Conservation (phyloP, 2,329 filamentous ascomycete species). For the Colletotrichum neosansevieriae region DNA sequence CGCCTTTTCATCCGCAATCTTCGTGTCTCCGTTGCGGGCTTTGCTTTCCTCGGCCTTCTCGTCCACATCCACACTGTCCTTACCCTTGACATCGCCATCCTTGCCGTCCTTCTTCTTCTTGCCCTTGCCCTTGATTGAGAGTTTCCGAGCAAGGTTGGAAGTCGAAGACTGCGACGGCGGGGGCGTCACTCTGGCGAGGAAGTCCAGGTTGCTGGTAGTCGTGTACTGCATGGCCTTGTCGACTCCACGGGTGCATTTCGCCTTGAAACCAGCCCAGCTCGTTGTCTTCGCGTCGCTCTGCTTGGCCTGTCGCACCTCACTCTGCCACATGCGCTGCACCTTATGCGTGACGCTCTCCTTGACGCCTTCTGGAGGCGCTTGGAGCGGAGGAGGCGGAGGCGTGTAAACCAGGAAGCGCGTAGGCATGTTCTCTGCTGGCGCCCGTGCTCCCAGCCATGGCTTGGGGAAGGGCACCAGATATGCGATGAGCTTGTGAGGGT, state of each 20-base stretch:
- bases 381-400: slow-evolving; percentile 33
- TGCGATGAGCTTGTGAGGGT: slow-evolving; percentile 37
- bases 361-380: slow-evolving; percentile 34
- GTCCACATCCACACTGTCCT: slow-evolving; percentile 1
- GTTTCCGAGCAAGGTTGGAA: slow-evolving; percentile 13
- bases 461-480: slow-evolving; percentile 37
- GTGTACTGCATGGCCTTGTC: slow-evolving; percentile 39
- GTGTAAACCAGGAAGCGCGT: slow-evolving; percentile 36
- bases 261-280: slow-evolving; percentile 37
- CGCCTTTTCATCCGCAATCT: neutral
- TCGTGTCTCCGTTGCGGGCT: slow-evolving; percentile 1
- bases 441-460: slow-evolving; percentile 29
- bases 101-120: slow-evolving; percentile 25
- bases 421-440: slow-evolving; percentile 18
- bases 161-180: slow-evolving; percentile 15
- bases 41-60: slow-evolving; percentile 7
- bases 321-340: slow-evolving; percentile 38
- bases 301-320: slow-evolving; percentile 33
- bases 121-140: slow-evolving; percentile 20
- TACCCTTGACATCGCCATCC: slow-evolving; percentile 11
- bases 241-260: slow-evolving; percentile 31
- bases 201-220: slow-evolving; percentile 35
- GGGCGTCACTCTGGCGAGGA: slow-evolving; percentile 30
- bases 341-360: slow-evolving; percentile 37
- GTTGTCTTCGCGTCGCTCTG: slow-evolving; percentile 35